phyloP scores from a whole-genome alignment of 257 asterid species.

The Oldenlandia corymbosa region DNA sequence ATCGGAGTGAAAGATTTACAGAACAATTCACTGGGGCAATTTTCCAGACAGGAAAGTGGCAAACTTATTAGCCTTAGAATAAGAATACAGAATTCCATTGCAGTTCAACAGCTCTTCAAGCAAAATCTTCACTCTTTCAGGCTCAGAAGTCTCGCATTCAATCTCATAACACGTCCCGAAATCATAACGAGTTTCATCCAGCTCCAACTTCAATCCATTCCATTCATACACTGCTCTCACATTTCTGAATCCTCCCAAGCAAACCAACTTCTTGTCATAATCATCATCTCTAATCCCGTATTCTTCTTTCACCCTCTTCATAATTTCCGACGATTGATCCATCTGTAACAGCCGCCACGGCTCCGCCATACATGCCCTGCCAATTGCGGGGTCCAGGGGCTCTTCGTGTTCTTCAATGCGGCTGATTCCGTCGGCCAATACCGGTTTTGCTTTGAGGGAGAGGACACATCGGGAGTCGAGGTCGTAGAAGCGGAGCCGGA shows the following conservation, averaged over 20 bases:
- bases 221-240: constrained; percentile 75
- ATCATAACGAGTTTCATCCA: constrained; percentile 63
- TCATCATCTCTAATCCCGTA: constrained; percentile 31
- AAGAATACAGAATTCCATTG: constrained; percentile 49
- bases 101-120: constrained; percentile 51
- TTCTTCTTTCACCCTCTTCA: constrained; percentile 50
- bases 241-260: constrained; percentile 80
- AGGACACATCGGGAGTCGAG: constrained; percentile 60
- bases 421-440: constrained; percentile 59
- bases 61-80: constrained; percentile 57
- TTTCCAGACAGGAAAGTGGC: constrained; percentile 66
- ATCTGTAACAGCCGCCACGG: constrained; percentile 54
- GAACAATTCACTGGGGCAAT: constrained; percentile 32
- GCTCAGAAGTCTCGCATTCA: constrained; percentile 81
- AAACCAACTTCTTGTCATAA: constrained; percentile 33
- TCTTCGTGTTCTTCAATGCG: constrained; percentile 72
- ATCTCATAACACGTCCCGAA: constrained; percentile 74
- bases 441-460: constrained; percentile 70
- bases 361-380: constrained; percentile 61
- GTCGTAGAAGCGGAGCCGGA: constrained; percentile 96
- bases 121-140: constrained; percentile 54
- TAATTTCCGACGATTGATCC: constrained; percentile 39
- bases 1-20: background rate
- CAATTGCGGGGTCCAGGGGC: constrained; percentile 60
- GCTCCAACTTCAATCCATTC: constrained; percentile 74